These are phyloP conservation scores for Phaeosphaeria sp. DNA, from an alignment of 2,329 filamentous ascomycete genomes.

Conservation along the genomic window DNA sequence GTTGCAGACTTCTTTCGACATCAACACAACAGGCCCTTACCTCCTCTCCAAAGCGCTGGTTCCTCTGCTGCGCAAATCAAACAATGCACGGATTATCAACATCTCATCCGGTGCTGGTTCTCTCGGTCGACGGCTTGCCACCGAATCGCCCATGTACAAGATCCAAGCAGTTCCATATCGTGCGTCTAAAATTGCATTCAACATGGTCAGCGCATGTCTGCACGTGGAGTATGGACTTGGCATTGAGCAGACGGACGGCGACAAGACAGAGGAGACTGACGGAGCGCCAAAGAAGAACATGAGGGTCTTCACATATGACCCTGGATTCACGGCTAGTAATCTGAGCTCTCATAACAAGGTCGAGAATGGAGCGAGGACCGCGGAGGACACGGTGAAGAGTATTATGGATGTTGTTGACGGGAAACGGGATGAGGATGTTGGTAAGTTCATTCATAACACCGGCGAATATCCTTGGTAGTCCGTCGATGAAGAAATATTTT, in stretches of 20 bases:
- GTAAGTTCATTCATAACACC: conserved; percentile 40
- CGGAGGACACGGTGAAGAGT: conserved; percentile 40
- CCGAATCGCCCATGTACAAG: conserved; percentile 35
- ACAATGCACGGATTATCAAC: conserved; percentile 43
- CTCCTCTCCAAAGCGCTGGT: conserved; percentile 31
- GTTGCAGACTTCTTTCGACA: conserved; percentile 35
- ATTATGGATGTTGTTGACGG: conserved; percentile 49
- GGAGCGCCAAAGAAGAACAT: conserved; percentile 21
- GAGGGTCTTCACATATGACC: conserved; percentile 50
- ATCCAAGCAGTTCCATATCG: conserved; percentile 39
- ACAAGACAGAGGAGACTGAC: conserved; percentile 4
- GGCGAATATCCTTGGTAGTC: conserved; percentile 43
- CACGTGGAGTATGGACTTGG: conserved; percentile 35
- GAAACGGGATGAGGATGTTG: conserved; percentile 44
- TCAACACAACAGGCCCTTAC: conserved; percentile 37
- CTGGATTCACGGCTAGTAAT: conserved; percentile 48
- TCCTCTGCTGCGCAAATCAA: conserved; percentile 22
- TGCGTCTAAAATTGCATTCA: conserved; percentile 49
- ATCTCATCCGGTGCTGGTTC: conserved; percentile 46
- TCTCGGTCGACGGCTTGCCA: conserved; percentile 36
- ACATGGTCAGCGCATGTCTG: conserved; percentile 48
- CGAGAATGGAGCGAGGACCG: conserved; percentile 46
- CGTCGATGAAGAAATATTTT: background rate
- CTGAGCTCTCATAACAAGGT: conserved; percentile 40
- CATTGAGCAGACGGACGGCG: conserved; percentile 12